phyloP scores from a whole-genome alignment of 2,329 filamentous ascomycete genomes.

The Nemania bipapillata region DNA sequence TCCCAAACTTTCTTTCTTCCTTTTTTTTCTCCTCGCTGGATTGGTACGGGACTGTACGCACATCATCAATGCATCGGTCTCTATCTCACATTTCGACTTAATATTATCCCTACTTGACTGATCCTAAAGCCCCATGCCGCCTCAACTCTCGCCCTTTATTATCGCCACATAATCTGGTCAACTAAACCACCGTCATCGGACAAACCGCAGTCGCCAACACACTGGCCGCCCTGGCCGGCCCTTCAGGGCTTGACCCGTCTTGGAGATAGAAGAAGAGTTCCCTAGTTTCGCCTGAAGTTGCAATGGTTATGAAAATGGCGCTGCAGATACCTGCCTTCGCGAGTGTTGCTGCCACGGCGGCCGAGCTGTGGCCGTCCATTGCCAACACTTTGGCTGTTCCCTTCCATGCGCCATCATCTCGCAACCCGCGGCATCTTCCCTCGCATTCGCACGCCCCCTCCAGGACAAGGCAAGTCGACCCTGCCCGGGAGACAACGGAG shows the following conservation, averaged over 20 bases:
- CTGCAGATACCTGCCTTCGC: slow-evolving; percentile 48
- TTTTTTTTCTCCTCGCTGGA: background rate
- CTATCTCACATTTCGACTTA: background rate
- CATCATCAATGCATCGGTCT: slow-evolving; percentile 2
- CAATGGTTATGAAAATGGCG: slow-evolving; percentile 51
- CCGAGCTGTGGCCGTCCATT: slow-evolving; percentile 61
- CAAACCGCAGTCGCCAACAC: slow-evolving; percentile 6
- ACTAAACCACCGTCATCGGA: slow-evolving; percentile 24
- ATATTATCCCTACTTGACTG: background rate
- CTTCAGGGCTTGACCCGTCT: slow-evolving; percentile 16
- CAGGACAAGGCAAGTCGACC: slow-evolving; percentile 5
- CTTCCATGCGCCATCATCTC: slow-evolving; percentile 47
- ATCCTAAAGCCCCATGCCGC: background rate
- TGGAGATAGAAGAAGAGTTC: slow-evolving; percentile 2
- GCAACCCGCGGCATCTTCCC: slow-evolving; percentile 18
- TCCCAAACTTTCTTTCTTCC: slow-evolving; percentile 2
- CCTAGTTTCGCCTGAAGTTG: slow-evolving; percentile 27
- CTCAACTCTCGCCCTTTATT: background rate
- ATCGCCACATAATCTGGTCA: slow-evolving; percentile 5
- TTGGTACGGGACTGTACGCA: background rate
- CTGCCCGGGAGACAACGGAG: slow-evolving; percentile 13
- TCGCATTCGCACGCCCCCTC: slow-evolving; percentile 3
- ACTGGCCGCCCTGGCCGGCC: slow-evolving; percentile 34
- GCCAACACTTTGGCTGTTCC: slow-evolving; percentile 55
- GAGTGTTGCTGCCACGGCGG: slow-evolving; percentile 58